phyloP scores from a whole-genome alignment of 495 filamentous ascomycete genomes.

The Podospora comata region DNA sequence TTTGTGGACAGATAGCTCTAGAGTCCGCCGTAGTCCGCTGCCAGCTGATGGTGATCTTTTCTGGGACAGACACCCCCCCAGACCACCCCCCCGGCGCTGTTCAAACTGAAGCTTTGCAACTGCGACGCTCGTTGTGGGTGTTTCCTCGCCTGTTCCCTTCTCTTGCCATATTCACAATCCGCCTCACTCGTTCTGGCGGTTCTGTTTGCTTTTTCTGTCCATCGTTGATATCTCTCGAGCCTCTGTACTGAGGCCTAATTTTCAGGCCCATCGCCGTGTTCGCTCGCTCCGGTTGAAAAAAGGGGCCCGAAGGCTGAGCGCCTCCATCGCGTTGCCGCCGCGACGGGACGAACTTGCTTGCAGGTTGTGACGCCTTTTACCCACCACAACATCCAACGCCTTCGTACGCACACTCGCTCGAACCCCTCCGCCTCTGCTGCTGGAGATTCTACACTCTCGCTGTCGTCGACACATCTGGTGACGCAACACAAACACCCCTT shows the following conservation, averaged over 20 bases:
- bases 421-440: background rate
- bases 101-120: slow-evolving; percentile 13
- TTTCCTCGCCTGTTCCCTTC: slow-evolving; percentile 29
- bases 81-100: slow-evolving; percentile 13
- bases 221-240: slow-evolving; percentile 1
- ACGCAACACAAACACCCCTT: background rate
- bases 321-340: slow-evolving; percentile 20
- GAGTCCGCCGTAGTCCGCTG: slow-evolving; percentile 12
- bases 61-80: slow-evolving; percentile 13
- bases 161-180: slow-evolving; percentile 18
- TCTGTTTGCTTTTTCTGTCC: slow-evolving; percentile 25
- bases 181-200: slow-evolving; percentile 53
- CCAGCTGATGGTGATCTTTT: slow-evolving; percentile 20
- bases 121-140: slow-evolving; percentile 18
- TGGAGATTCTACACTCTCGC: background rate
- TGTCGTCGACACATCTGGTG: background rate
- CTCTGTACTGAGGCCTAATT: background rate
- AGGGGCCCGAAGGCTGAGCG: slow-evolving; percentile 13
- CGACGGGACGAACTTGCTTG: slow-evolving; percentile 14
- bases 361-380: slow-evolving; percentile 1
- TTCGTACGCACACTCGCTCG: slow-evolving; percentile 20
- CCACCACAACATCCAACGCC: slow-evolving; percentile 1
- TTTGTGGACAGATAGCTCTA: slow-evolving; percentile 6
- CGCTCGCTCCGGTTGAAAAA: slow-evolving; percentile 14
- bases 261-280: background rate